phyloP scores from a whole-genome alignment of 148 eudicot genomes.

The Rhododendron kiyosumense region DNA sequence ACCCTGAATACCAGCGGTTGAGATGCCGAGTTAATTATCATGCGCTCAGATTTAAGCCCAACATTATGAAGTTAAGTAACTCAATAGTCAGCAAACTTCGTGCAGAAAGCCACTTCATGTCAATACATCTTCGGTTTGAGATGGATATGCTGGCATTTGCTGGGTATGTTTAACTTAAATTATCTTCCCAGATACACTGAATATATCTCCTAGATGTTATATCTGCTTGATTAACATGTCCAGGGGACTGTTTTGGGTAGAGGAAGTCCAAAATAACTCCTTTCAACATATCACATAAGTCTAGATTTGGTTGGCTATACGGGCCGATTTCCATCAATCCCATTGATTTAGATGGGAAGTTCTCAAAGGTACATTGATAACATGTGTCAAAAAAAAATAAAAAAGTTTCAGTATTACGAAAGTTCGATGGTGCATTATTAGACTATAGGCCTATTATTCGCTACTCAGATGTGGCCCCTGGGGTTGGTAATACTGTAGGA shows the following conservation, averaged over 20 bases:
- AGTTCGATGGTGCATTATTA: not conserved
- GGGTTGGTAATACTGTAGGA: not conserved
- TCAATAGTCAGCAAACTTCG: slow-evolving; percentile 67
- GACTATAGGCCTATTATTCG: not conserved
- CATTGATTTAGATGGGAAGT: not conserved
- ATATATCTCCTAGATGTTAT: not conserved
- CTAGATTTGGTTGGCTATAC: not conserved
- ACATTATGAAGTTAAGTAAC: slow-evolving; percentile 75
- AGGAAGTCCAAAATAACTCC: not conserved
- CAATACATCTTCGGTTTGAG: slow-evolving; percentile 97
- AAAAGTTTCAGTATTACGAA: not conserved
- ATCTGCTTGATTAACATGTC: not conserved
- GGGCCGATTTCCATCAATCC: not conserved
- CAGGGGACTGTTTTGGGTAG: not conserved
- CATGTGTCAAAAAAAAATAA: too few relatives aligned
- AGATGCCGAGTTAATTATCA: slow-evolving; percentile 95
- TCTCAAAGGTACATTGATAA: not conserved
- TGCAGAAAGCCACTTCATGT: slow-evolving; percentile 85
- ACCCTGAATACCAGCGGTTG: slow-evolving; percentile 80
- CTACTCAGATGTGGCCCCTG: not conserved
- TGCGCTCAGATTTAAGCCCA: slow-evolving; percentile 81
- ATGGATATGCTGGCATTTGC: slow-evolving; percentile 97
- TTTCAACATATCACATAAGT: not conserved
- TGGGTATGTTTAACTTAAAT: slow-evolving; percentile 53
- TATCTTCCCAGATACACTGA: not conserved